Percentiles rank a stretch among this genome's conserved stretches.
Evolutionary conservation across 306 rosid species (phyloP).

Genomic region (Castanea mollissima): DNA sequence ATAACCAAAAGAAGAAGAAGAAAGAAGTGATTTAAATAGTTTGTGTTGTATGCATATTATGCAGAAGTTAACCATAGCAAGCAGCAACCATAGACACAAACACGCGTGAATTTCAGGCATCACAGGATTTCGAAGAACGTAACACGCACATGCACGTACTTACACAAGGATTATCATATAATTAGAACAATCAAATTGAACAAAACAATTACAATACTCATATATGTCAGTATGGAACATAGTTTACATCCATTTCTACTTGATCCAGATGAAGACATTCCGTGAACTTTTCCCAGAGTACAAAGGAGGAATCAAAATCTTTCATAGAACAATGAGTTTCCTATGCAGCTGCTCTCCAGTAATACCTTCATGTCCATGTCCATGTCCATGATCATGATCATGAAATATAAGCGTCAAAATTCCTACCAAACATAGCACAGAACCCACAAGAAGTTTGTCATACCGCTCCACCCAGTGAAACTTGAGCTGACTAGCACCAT

Average conservation of each 20-base stretch:
- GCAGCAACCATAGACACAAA: too few relatives aligned
- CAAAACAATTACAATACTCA: neutral
- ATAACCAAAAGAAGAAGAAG: too few relatives aligned
- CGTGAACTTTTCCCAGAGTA: slow-evolving; percentile 2
- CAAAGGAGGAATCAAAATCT: slow-evolving; percentile 17
- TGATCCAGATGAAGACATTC: neutral
- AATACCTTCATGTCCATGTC: slow-evolving; percentile 35
- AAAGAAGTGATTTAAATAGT: too few relatives aligned
- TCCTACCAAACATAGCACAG: slow-evolving; percentile 84
- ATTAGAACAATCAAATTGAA: neutral
- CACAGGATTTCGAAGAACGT: too few relatives aligned
- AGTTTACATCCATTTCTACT: neutral
- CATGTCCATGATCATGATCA: slow-evolving; percentile 53
- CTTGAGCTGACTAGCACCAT: slow-evolving; percentile 95
- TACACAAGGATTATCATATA: neutral
- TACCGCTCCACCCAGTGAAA: slow-evolving; percentile 98
- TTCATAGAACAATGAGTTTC: slow-evolving; percentile 59
- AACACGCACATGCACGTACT: neutral
- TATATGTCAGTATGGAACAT: neutral
- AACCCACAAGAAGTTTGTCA: slow-evolving; percentile 93
- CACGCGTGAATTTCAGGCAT: too few relatives aligned
- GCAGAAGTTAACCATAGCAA: too few relatives aligned
- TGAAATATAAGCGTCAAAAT: slow-evolving; percentile 75
- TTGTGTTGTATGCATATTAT: too few relatives aligned
- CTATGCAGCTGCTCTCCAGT: slow-evolving; percentile 61